Evolutionary conservation across 306 rosid species (phyloP).

Genomic region (Pueraria montana): DNA sequence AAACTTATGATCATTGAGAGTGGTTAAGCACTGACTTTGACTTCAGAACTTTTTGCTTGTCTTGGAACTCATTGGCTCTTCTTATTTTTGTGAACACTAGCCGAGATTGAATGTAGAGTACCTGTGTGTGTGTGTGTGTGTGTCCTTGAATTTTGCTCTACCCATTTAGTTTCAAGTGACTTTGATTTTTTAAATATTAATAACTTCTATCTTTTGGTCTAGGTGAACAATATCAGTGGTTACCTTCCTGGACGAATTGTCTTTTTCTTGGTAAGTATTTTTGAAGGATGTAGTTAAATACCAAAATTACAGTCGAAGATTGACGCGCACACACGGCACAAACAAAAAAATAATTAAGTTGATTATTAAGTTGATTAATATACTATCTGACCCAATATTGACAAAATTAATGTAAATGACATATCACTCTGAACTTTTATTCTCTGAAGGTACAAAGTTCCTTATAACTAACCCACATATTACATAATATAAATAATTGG

Average conservation of each 20-base stretch:
- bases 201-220: constrained; percentile 52
- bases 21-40: constrained; percentile 3
- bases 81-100: constrained; percentile 24
- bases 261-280: constrained; percentile 87
- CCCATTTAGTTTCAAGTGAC: constrained; percentile 32
- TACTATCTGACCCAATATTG: neutral
- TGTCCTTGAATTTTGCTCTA: neutral
- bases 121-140: neutral
- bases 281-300: constrained; percentile 32
- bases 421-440: neutral
- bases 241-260: constrained; percentile 99
- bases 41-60: neutral
- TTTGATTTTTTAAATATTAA: constrained; percentile 34
- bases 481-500: neutral
- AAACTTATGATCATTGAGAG: constrained; percentile 12
- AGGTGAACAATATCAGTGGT: constrained; percentile 99
- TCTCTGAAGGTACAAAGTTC: neutral
- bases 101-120: neutral
- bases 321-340: neutral
- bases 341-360: neutral
- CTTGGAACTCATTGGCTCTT: neutral
- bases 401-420: neutral
- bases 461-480: neutral
- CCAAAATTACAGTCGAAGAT: constrained; percentile 9
- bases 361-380: constrained; percentile 4